Evolutionary conservation across 805 yeast genomes (phyloP).

Genomic region (Saccharomyces cerevisiae): DNA sequence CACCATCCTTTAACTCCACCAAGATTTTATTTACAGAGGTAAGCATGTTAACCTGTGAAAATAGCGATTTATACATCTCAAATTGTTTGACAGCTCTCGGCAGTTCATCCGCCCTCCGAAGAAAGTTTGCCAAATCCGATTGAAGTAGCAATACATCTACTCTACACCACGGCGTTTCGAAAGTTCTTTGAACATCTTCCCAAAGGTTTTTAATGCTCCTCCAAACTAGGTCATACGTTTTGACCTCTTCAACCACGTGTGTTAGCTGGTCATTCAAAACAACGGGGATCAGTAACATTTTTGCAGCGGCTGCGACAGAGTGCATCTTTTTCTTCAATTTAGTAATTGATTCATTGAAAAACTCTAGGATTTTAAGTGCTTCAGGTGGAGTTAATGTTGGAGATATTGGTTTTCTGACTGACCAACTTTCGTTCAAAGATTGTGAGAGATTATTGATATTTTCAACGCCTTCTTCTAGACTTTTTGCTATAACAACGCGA

Average conservation of each 20-base stretch:
- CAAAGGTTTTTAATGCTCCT: neutral
- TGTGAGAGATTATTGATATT: slow-evolving; percentile 30
- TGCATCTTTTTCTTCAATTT: slow-evolving; percentile 18
- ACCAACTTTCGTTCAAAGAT: slow-evolving; percentile 40
- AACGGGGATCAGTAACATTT: slow-evolving; percentile 31
- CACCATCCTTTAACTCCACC: slow-evolving; percentile 43
- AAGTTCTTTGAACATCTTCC: neutral
- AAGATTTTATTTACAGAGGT: slow-evolving; percentile 24
- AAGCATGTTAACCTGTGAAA: neutral
- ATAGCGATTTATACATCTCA: neutral
- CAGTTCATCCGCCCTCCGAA: neutral
- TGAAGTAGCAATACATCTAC: neutral
- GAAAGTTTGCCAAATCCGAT: neutral
- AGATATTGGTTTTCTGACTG: slow-evolving; percentile 38
- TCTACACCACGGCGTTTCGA: neutral
- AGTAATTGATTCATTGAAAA: slow-evolving; percentile 21
- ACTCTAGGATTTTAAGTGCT: slow-evolving; percentile 38
- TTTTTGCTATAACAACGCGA: slow-evolving; percentile 35
- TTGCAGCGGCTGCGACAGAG: slow-evolving; percentile 22
- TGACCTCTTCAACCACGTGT: neutral
- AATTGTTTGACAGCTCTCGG: neutral
- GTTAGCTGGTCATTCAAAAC: neutral
- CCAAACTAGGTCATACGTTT: neutral
- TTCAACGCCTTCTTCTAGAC: slow-evolving; percentile 34
- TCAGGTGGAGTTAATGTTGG: slow-evolving; percentile 34